A percentile compares a stretch with the other conserved stretches of the same genome.
These are phyloP conservation scores for Pseudogymnoascus destructans DNA, from an alignment of 2,329 filamentous ascomycete species.

Conservation along the genomic window DNA sequence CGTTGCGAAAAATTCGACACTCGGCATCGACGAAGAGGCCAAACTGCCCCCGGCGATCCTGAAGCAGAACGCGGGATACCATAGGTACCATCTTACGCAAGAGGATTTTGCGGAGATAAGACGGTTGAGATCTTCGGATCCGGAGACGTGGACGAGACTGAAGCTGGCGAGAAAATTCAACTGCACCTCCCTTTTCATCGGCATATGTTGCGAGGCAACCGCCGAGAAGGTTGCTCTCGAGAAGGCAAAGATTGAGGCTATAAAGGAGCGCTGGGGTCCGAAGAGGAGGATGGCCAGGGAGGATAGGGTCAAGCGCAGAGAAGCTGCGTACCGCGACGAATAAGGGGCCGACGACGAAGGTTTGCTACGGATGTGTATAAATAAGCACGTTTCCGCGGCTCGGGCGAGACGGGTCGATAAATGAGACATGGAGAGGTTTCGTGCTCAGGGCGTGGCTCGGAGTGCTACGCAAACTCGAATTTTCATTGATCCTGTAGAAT, in stretches of 20 bases:
- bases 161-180: conserved; percentile 41
- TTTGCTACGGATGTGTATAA: conserved; percentile 10
- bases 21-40: conserved; percentile 12
- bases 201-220: conserved; percentile 40
- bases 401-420: not conserved
- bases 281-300: conserved; percentile 40
- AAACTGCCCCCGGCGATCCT: conserved; percentile 21
- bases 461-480: conserved; percentile 1
- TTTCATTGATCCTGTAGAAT: conserved; percentile 9
- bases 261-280: conserved; percentile 44
- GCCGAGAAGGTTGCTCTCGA: conserved; percentile 37
- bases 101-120: conserved; percentile 49
- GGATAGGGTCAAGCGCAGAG: conserved; percentile 40
- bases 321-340: conserved; percentile 13
- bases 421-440: not conserved
- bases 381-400: not conserved
- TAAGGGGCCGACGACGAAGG: conserved; percentile 1
- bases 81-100: conserved; percentile 37
- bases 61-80: conserved; percentile 15
- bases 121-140: conserved; percentile 38
- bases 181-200: conserved; percentile 44
- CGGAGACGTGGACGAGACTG: conserved; percentile 40
- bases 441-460: conserved; percentile 3
- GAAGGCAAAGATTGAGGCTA: conserved; percentile 33
- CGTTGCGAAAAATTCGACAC: conserved; percentile 16